Percentiles rank a stretch among this genome's conserved stretches.
Conservation (phyloP, 1,284 basidiomycete genomes). For the Cryptococcus sp. region DNA sequence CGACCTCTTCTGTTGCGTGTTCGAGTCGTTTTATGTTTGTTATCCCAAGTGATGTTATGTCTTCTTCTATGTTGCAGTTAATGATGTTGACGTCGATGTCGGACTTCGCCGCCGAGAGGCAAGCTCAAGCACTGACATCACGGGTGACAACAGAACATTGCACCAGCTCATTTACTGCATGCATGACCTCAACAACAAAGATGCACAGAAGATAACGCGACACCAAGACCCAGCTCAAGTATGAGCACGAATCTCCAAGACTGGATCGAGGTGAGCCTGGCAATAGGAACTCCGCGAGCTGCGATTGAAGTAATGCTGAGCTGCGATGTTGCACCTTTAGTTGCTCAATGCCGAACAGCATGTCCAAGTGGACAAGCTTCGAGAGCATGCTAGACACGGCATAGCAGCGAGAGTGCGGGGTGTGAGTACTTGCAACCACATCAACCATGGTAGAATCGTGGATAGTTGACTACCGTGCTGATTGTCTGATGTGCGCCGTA, state of each 20-base stretch:
- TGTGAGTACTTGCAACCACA: too few species aligned
- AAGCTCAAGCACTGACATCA: too few species aligned
- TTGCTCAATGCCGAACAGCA: constrained; percentile 52
- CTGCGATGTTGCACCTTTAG: constrained; percentile 23
- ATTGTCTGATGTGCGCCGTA: constrained; percentile 16
- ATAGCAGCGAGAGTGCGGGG: constrained; percentile 46
- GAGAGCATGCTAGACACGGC: constrained; percentile 50
- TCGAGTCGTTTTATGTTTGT: too few species aligned
- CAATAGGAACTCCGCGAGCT: not conserved
- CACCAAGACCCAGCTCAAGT: not conserved
- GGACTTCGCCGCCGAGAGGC: too few species aligned
- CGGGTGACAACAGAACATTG: too few species aligned
- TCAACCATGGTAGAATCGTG: not conserved
- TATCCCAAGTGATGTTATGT: too few species aligned
- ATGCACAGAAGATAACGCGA: not conserved
- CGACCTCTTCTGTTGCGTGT: too few species aligned
- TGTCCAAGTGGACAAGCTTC: constrained; percentile 47
- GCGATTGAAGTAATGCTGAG: not conserved
- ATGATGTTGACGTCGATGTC: too few species aligned
- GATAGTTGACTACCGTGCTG: not conserved
- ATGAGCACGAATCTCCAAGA: constrained; percentile 49
- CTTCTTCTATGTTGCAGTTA: too few species aligned
- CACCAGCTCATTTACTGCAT: too few species aligned
- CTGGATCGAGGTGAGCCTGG: constrained; percentile 35
- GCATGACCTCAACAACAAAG: too few species aligned